phyloP scores from a whole-genome alignment of 2,329 filamentous ascomycete species.

The Colletotrichum tropicicola region DNA sequence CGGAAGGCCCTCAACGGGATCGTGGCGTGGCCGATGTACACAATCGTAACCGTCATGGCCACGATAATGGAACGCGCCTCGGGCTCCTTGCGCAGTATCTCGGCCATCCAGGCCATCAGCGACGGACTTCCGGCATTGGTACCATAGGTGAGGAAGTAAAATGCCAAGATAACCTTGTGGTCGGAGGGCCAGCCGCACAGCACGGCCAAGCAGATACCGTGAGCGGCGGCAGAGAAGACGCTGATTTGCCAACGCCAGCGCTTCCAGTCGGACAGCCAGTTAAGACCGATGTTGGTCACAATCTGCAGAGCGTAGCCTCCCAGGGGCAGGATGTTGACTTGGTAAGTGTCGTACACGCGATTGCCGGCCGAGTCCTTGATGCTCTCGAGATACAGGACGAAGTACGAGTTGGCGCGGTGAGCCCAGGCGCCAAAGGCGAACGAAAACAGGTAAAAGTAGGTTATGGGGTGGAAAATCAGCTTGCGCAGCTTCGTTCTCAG shows the following conservation, averaged over 20 bases:
- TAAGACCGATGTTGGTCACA: constrained; percentile 43
- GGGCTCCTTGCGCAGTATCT: constrained; percentile 44
- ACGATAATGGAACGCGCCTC: constrained; percentile 46
- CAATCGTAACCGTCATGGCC: constrained; percentile 46
- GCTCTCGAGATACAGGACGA: constrained; percentile 44
- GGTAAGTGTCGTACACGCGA: constrained; percentile 39
- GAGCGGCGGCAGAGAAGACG: constrained; percentile 37
- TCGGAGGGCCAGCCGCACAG: constrained; percentile 44
- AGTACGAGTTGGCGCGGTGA: constrained; percentile 42
- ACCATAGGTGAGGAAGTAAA: constrained; percentile 47
- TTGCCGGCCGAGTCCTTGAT: constrained; percentile 37
- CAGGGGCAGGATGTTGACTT: constrained; percentile 41
- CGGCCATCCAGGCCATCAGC: constrained; percentile 47
- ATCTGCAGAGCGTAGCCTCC: constrained; percentile 45
- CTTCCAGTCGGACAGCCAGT: constrained; percentile 47
- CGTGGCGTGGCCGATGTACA: constrained; percentile 48
- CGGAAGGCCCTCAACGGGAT: constrained; percentile 47
- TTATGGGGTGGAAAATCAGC: constrained; percentile 39
- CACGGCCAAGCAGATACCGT: constrained; percentile 42
- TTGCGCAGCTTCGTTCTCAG: constrained; percentile 37
- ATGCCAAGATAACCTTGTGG: constrained; percentile 41
- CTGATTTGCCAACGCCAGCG: constrained; percentile 50
- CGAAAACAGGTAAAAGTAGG: constrained; percentile 40
- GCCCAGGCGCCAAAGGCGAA: constrained; percentile 42
- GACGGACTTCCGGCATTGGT: constrained; percentile 44